Base-by-base conservation (phyloP, 148 eudicot species). In the Cornus kousa region DNA sequence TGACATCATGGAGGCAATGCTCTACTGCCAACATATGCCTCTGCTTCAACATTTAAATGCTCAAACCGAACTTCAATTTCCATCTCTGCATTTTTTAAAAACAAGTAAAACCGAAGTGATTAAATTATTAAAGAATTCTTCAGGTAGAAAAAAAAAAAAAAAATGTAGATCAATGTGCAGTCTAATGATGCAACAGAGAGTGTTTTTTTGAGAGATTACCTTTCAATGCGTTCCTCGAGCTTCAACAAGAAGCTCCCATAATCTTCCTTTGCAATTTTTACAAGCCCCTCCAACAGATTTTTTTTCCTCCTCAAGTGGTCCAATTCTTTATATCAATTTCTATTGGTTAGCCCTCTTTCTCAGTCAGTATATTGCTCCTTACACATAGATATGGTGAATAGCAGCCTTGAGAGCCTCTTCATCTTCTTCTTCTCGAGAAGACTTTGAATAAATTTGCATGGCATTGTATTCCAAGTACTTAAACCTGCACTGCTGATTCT, bases 371-470 rank as follows among this genome's bases (percentile, higher is more conserved):
- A 1, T 91, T 91, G 72, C 80, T 91, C 57, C 87, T 78, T 5
- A 87, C 33, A 17, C 90, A 81, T 16, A 66, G 79, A 60, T 73
- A 89, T 5, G 92, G 85, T 0, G 92, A 4, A 91, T 77, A 23
- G 88, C 83, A 53, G 88, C 90, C 92, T 85, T 85, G 9, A 88
- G 82, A 23, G 91, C 91, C 46, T 82, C 88, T 80, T 90, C 90
- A 64, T 90, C 90, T 55, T 84, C 90, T 33, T 85, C 81, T 28
- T 81, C 82, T 1, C 71, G 50, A 9, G 73, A 57, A 7, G 89
- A 80, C 19, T 43, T 28, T 1, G 28, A 28, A 28, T 0, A 28
- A 28, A 28, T 28, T 28, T 28, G 0, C 28, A 28, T 28, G 28
- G 28, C 28, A 28, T 28, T 28, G 28, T 28, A 28, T 28, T 28